Evolutionary conservation across 495 filamentous ascomycete genomes (phyloP).

Genomic region (Aspergillus sclerotioniger): DNA sequence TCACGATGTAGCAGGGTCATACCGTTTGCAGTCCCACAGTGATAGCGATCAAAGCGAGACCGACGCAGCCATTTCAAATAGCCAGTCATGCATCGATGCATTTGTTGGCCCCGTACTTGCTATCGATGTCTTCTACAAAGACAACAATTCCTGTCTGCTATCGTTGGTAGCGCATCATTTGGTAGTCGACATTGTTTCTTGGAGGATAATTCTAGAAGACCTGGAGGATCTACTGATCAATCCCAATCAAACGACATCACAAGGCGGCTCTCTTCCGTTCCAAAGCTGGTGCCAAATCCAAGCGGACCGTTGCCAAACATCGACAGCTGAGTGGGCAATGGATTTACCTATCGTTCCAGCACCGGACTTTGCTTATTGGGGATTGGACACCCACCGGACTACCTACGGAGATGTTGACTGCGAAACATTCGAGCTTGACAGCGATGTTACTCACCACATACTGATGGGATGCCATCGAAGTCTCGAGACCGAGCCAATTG

Average conservation of each 20-base stretch:
- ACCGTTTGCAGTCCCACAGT: slow-evolving; percentile 30
- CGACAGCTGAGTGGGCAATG: slow-evolving; percentile 20
- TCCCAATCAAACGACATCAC: slow-evolving; percentile 30
- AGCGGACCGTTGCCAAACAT: slow-evolving; percentile 35
- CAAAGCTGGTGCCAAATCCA: slow-evolving; percentile 59
- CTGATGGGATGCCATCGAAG: slow-evolving; percentile 45
- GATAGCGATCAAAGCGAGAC: slow-evolving; percentile 23
- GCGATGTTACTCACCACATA: slow-evolving; percentile 39
- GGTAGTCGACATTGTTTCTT: slow-evolving; percentile 69
- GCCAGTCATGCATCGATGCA: slow-evolving; percentile 44
- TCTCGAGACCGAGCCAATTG: slow-evolving; percentile 50
- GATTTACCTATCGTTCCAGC: slow-evolving; percentile 27
- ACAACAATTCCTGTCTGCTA: slow-evolving; percentile 48
- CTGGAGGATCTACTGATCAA: slow-evolving; percentile 60
- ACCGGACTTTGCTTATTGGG: slow-evolving; percentile 50
- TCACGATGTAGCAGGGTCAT: slow-evolving; percentile 36
- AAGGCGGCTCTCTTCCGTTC: slow-evolving; percentile 53
- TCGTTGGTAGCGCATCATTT: slow-evolving; percentile 67
- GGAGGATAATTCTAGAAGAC: slow-evolving; percentile 66
- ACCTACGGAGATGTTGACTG: slow-evolving; percentile 51
- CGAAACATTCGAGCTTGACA: slow-evolving; percentile 46
- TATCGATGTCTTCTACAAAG: slow-evolving; percentile 48
- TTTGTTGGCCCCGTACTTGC: slow-evolving; percentile 44
- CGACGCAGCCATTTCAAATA: slow-evolving; percentile 33
- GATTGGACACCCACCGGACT: slow-evolving; percentile 42